Evolutionary conservation across 495 filamentous ascomycete species (phyloP).

Genomic region (Aspergillus sclerotiicarbonarius): DNA sequence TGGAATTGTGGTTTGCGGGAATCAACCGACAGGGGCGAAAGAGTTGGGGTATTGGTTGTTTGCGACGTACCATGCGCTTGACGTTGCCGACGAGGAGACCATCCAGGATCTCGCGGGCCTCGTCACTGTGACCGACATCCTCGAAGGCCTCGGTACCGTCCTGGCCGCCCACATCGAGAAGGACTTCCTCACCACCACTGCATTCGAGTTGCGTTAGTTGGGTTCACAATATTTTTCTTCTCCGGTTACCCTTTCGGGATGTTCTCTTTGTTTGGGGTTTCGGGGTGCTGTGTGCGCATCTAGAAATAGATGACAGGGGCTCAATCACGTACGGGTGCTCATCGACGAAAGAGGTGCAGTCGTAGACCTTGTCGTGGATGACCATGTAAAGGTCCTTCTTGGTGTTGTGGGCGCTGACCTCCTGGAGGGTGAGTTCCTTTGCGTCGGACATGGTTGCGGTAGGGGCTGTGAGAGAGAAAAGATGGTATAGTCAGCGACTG

Average conservation of each 20-base stretch:
- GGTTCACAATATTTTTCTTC: slow-evolving; percentile 5
- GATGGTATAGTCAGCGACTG: slow-evolving; percentile 10
- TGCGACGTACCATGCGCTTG: slow-evolving; percentile 73
- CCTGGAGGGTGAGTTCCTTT: slow-evolving; percentile 77
- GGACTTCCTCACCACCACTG: slow-evolving; percentile 97
- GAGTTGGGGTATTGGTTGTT: slow-evolving; percentile 6
- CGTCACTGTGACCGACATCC: slow-evolving; percentile 98
- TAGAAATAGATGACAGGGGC: not conserved
- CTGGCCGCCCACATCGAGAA: slow-evolving; percentile 93
- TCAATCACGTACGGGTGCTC: slow-evolving; percentile 91
- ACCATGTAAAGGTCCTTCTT: slow-evolving; percentile 96
- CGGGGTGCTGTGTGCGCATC: not conserved
- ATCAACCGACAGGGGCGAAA: slow-evolving; percentile 11
- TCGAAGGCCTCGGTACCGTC: slow-evolving; percentile 98
- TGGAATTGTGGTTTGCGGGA: slow-evolving; percentile 12
- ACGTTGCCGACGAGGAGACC: slow-evolving; percentile 74
- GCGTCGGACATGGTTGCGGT: slow-evolving; percentile 52
- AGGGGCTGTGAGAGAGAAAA: slow-evolving; percentile 7
- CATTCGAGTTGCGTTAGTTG: not conserved
- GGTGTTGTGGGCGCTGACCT: slow-evolving; percentile 81
- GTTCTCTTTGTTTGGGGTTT: not conserved
- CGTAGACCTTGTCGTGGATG: slow-evolving; percentile 96
- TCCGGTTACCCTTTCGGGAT: too few species aligned
- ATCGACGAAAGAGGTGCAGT: slow-evolving; percentile 82
- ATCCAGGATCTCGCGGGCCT: slow-evolving; percentile 91